Evolutionary conservation across 768 basidiomycete species (phyloP).

Genomic region (Pleurotus eryngii): DNA sequence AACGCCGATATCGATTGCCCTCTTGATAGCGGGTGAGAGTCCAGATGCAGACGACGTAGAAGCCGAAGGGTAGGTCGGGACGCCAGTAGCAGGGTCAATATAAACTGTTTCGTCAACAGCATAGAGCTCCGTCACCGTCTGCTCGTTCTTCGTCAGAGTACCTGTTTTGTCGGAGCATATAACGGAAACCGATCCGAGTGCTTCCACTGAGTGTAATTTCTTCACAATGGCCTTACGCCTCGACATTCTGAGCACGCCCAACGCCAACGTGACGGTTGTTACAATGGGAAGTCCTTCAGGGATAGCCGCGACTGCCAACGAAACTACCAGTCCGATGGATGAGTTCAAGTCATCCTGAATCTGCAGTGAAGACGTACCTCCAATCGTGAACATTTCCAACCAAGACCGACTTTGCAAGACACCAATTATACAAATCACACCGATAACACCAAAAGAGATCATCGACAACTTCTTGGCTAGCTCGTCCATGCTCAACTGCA

Average conservation of each 20-base stretch:
- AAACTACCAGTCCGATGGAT: constrained; percentile 51
- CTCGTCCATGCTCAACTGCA: constrained; percentile 95
- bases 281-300: constrained; percentile 97
- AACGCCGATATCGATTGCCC: constrained; percentile 78
- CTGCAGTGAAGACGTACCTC: constrained; percentile 57
- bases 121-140: constrained; percentile 89
- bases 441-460: constrained; percentile 91
- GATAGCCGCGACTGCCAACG: constrained; percentile 96
- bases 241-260: constrained; percentile 92
- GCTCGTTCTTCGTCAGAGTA: constrained; percentile 93
- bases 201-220: constrained; percentile 92
- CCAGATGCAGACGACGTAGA: neutral
- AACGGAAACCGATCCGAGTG: constrained; percentile 92
- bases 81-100: constrained; percentile 51
- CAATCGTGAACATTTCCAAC: constrained; percentile 99
- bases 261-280: constrained; percentile 93
- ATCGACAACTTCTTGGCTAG: constrained; percentile 89
- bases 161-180: constrained; percentile 98
- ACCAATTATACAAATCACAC: constrained; percentile 88
- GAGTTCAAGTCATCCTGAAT: neutral
- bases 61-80: constrained; percentile 22
- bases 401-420: constrained; percentile 81
- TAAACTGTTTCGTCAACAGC: constrained; percentile 77
- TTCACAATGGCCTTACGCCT: constrained; percentile 96
- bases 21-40: constrained; percentile 65